phyloP scores from a whole-genome alignment of 1,284 basidiomycete genomes.

The Malassezia furfur region DNA sequence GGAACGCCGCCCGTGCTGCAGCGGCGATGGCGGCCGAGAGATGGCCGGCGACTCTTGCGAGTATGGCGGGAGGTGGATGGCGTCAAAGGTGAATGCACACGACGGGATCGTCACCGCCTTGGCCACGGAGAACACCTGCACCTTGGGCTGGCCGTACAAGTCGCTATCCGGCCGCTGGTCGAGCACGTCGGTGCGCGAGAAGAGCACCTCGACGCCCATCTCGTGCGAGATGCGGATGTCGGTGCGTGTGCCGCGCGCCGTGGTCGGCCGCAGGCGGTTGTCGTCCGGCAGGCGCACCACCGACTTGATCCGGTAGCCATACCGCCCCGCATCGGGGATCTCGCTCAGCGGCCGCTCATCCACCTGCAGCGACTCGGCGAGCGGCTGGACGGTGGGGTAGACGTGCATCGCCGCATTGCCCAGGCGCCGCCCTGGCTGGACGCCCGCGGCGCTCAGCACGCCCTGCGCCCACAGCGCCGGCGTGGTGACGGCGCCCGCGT shows the following conservation, averaged over 20 bases:
- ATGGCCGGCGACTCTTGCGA: constrained; percentile 33
- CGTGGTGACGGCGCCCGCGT: not conserved
- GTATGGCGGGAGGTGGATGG: constrained; percentile 45
- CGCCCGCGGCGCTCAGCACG: constrained; percentile 9
- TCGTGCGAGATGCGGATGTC: constrained; percentile 45
- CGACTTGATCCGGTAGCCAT: constrained; percentile 39
- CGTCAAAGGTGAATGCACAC: constrained; percentile 41
- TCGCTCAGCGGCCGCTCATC: not conserved
- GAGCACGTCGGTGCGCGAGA: constrained; percentile 37
- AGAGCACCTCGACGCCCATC: constrained; percentile 41
- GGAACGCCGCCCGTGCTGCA: not conserved
- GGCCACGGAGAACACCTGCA: constrained; percentile 46
- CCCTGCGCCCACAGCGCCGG: constrained; percentile 7
- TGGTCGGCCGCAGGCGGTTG: constrained; percentile 36
- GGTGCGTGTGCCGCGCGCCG: constrained; percentile 37
- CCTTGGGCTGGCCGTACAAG: constrained; percentile 37
- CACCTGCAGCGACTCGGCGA: not conserved
- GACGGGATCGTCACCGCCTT: constrained; percentile 33
- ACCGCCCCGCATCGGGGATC: not conserved
- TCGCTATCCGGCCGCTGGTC: constrained; percentile 35
- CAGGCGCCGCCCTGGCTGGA: constrained; percentile 3
- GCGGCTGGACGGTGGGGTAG: not conserved
- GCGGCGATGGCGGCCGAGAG: constrained; percentile 31
- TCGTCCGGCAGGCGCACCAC: constrained; percentile 43
- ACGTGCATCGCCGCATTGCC: constrained; percentile 1